Evolutionary conservation across 371 early-diverging fungal species (phyloP).

Genomic region (Basidiobolus meristosporus): DNA sequence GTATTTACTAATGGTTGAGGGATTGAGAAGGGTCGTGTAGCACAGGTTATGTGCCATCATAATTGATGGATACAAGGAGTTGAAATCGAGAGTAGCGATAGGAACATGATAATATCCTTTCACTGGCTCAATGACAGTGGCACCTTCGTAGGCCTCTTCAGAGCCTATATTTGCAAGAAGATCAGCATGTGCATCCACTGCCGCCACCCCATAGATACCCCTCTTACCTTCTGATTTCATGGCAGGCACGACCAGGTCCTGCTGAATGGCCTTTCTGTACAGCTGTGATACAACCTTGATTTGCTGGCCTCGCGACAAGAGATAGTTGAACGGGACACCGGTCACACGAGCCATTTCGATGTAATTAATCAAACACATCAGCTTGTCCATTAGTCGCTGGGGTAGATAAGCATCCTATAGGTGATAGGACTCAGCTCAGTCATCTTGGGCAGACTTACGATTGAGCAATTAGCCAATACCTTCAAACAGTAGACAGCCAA

Average conservation of each 20-base stretch:
- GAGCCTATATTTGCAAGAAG: constrained; percentile 16
- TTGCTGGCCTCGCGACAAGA: constrained; percentile 91
- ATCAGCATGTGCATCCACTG: no score
- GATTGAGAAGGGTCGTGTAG: constrained; percentile 83
- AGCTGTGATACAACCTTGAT: constrained; percentile 97
- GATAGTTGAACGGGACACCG: constrained; percentile 93
- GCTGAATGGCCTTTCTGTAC: constrained; percentile 71
- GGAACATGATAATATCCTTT: constrained; percentile 93
- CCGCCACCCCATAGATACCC: not conserved
- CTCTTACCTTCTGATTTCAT: constrained; percentile 46
- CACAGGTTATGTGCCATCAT: constrained; percentile 99
- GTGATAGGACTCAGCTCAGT: not conserved
- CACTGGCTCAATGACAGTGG: constrained; percentile 96
- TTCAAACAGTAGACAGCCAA: constrained; percentile 98
- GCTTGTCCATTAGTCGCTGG: constrained; percentile 85
- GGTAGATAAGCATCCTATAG: constrained; percentile 92
- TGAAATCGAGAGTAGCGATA: constrained; percentile 98
- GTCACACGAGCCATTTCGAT: constrained; percentile 99
- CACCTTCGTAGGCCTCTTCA: constrained; percentile 95
- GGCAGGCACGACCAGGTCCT: constrained; percentile 85
- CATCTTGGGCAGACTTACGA: not conserved
- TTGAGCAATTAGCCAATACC: constrained; percentile 7
- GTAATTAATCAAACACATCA: constrained; percentile 95
- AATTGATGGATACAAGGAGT: constrained; percentile 98
- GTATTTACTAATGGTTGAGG: constrained; percentile 29